Conservation (phyloP, 2,329 filamentous ascomycete genomes). For the Ophiocordyceps robertsii region DNA sequence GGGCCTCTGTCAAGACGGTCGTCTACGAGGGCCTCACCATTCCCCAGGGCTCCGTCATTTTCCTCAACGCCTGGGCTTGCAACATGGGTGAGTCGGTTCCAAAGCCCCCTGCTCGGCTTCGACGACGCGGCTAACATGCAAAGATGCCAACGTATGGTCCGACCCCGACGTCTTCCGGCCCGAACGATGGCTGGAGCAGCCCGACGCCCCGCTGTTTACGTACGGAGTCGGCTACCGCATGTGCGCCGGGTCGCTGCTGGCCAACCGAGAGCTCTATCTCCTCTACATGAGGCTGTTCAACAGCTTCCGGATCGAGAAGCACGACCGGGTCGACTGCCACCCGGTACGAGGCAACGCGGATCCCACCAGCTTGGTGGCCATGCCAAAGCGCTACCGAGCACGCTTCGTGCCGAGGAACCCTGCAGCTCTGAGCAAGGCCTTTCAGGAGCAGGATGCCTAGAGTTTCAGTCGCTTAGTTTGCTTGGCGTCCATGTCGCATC, state of each 20-base stretch:
- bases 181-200: constrained; percentile 20
- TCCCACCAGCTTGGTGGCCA: constrained; percentile 47
- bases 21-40: constrained; percentile 43
- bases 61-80: constrained; percentile 55
- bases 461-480: too few species aligned
- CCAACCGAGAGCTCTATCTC: constrained; percentile 44
- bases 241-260: constrained; percentile 37
- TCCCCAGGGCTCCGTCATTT: constrained; percentile 49
- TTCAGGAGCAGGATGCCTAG: background rate
- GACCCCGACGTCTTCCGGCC: constrained; percentile 9
- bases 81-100: constrained; percentile 44
- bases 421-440: background rate
- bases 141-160: constrained; percentile 25
- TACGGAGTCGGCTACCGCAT: constrained; percentile 55
- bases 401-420: constrained; percentile 38
- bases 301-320: constrained; percentile 43
- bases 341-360: constrained; percentile 46
- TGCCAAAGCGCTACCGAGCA: constrained; percentile 44
- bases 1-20: constrained; percentile 46
- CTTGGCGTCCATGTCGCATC: too few species aligned
- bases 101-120: background rate
- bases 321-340: constrained; percentile 41
- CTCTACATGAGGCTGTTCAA: constrained; percentile 49
- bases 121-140: constrained; percentile 10
- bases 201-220: constrained; percentile 50